A percentile compares a stretch with the other conserved stretches of the same genome.
phyloP scores from a whole-genome alignment of 371 early-diverging fungal genomes.

The Mortierella sp. region DNA sequence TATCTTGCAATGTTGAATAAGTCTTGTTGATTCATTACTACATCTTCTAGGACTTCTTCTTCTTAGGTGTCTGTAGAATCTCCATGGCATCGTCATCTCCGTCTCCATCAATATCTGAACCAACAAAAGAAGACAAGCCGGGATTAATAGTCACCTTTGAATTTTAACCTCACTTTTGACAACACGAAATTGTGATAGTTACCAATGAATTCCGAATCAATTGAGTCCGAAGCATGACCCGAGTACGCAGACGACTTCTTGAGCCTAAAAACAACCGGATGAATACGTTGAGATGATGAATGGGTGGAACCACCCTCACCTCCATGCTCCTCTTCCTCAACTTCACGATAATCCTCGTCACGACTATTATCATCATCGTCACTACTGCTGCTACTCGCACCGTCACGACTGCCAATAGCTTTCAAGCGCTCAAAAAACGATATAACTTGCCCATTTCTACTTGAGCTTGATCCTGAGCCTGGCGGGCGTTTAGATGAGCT shows the following conservation, averaged over 20 bases:
- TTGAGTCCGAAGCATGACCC: conserved; percentile 36
- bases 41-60: conserved; percentile 30
- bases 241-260: conserved; percentile 47
- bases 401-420: conserved; percentile 38
- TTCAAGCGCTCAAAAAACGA: conserved; percentile 45
- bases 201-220: conserved; percentile 51
- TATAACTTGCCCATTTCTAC: conserved; percentile 55
- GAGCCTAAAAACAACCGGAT: conserved; percentile 44
- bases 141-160: conserved; percentile 4
- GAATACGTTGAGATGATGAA: conserved; percentile 40
- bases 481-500: conserved; percentile 48
- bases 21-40: background rate
- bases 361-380: conserved; percentile 6
- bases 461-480: conserved; percentile 31
- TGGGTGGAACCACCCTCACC: conserved; percentile 21
- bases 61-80: conserved; percentile 48
- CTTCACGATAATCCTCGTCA: conserved; percentile 10
- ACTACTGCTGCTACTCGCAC: conserved; percentile 16
- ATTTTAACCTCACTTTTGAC: too few species aligned
- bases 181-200: conserved; percentile 3
- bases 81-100: conserved; percentile 52
- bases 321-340: conserved; percentile 5
- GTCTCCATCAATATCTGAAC: conserved; percentile 48
- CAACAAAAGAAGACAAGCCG: background rate
- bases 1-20: background rate